Evolutionary conservation across 805 yeast species (phyloP).

Genomic region (Lipomyces starkeyi): DNA sequence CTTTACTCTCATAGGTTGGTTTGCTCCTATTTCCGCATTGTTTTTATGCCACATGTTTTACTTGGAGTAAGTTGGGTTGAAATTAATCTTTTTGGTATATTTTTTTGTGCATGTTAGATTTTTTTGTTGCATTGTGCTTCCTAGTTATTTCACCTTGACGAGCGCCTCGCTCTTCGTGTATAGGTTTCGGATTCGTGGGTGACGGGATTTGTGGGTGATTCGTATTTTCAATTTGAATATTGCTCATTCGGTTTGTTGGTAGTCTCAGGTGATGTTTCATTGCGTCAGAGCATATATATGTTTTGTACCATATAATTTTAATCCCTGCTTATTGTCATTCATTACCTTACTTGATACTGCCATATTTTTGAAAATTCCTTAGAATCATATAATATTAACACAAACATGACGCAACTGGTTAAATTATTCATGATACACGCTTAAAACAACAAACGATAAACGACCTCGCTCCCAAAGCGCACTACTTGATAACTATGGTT

Average conservation of each 20-base stretch:
- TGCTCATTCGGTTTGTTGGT: not conserved
- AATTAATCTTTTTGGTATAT: not conserved
- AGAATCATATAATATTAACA: not conserved
- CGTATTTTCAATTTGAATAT: no score
- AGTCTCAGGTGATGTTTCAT: not conserved
- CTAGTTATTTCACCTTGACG: not conserved
- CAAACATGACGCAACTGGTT: not conserved
- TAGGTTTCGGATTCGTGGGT: not conserved
- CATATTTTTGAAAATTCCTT: not conserved
- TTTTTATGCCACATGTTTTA: not conserved
- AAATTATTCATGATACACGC: not conserved
- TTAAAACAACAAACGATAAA: conserved; percentile 5
- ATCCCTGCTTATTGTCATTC: not conserved
- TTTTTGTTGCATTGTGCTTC: no score
- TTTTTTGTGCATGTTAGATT: not conserved
- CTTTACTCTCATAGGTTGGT: not conserved
- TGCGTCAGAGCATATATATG: not conserved
- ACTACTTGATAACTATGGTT: not conserved
- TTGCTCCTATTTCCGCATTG: not conserved
- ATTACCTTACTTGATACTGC: not conserved
- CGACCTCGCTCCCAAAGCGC: conserved; percentile 1
- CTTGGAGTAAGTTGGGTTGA: not conserved
- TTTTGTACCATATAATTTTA: not conserved
- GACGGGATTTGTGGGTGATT: no score
- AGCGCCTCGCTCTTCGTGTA: not conserved